Percentiles rank a stretch among this genome's conserved stretches.
These are phyloP conservation scores for Xylaria sp. DNA, from an alignment of 495 filamentous ascomycete genomes.

Conservation along the genomic window DNA sequence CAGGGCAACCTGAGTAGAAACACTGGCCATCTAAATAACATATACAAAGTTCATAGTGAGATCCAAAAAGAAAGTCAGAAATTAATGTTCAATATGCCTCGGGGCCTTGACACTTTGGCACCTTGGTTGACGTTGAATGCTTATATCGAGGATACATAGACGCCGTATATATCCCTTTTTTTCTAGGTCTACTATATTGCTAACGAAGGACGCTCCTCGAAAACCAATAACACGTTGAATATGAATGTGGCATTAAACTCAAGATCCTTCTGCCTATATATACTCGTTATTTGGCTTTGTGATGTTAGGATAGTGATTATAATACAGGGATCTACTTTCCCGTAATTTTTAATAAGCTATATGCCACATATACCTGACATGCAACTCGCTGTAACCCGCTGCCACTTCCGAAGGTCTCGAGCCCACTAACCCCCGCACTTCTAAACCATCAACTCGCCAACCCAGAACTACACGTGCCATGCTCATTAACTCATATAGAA, in stretches of 20 bases:
- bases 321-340: too few relatives aligned
- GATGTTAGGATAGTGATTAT: too few relatives aligned
- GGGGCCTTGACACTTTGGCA: neutral
- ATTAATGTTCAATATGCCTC: neutral
- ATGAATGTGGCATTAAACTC: neutral
- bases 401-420: too few relatives aligned
- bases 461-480: too few relatives aligned
- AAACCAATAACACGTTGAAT: neutral
- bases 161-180: too few relatives aligned
- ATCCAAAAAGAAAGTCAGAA: neutral
- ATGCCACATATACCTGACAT: neutral
- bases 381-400: too few relatives aligned
- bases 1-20: constrained; percentile 17
- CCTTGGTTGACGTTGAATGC: neutral
- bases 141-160: neutral
- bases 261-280: neutral
- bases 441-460: too few relatives aligned
- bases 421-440: too few relatives aligned
- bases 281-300: too few relatives aligned
- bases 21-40: too few relatives aligned
- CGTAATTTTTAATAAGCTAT: neutral
- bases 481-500: neutral
- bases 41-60: neutral
- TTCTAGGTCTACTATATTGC: too few relatives aligned
- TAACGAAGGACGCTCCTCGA: too few relatives aligned